phyloP scores from a whole-genome alignment of 305 asterid genomes.

The Fraxinus platypoda region DNA sequence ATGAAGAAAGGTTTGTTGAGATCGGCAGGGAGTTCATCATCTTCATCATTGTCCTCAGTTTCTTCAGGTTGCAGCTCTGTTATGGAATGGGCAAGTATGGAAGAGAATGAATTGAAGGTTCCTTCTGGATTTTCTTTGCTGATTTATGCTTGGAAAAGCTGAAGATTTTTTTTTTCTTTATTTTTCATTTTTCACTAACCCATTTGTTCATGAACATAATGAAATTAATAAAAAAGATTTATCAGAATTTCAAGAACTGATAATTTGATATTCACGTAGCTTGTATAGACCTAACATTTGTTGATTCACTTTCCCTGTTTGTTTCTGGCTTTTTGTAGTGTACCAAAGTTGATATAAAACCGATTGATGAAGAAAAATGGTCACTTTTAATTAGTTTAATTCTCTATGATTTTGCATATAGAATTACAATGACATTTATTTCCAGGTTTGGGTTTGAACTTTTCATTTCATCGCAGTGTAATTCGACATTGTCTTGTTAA shows the following conservation, averaged over 20 bases:
- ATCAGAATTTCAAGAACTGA: neutral
- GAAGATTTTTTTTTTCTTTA: slow-evolving; percentile 1
- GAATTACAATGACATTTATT: neutral
- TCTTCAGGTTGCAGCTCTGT: slow-evolving; percentile 57
- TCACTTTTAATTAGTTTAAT: neutral
- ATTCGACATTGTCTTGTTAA: neutral
- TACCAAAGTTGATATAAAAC: neutral
- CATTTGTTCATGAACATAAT: slow-evolving; percentile 18
- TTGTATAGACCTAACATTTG: neutral
- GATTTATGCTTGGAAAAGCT: slow-evolving; percentile 59
- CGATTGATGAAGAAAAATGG: neutral
- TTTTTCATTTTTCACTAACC: slow-evolving; percentile 5
- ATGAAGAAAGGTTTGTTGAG: slow-evolving; percentile 46
- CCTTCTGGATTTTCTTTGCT: slow-evolving; percentile 51
- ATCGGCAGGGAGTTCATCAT: slow-evolving; percentile 47
- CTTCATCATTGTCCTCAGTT: slow-evolving; percentile 54
- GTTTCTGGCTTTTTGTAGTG: neutral
- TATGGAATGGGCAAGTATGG: slow-evolving; percentile 63
- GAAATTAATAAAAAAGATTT: neutral
- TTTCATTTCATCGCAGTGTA: neutral
- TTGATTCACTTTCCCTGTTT: neutral
- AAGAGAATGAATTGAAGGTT: slow-evolving; percentile 51
- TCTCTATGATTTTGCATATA: neutral
- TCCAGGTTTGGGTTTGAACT: neutral
- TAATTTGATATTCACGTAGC: neutral